Base-by-base conservation (phyloP, 768 basidiomycete species). In the Auricularia sp. region DNA sequence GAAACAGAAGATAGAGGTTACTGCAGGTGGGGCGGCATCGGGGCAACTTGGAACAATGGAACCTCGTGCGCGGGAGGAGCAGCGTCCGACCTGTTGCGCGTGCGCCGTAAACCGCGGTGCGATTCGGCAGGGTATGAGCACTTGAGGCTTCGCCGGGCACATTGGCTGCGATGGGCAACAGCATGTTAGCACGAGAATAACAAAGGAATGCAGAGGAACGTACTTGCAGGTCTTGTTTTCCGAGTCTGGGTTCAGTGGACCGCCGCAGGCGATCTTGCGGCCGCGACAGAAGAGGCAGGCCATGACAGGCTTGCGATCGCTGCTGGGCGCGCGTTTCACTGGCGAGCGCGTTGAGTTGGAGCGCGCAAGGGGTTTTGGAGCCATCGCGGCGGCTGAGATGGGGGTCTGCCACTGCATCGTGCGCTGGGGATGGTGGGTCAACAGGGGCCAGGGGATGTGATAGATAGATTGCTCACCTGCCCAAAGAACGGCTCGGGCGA, bases 41-140 rank as follows among this genome's bases (percentile, higher is more conserved):
- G 47, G 6, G 47, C 47, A 18, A 51, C 47, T 6, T 10, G 16
- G 16, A 51, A 51, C 6, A 21, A 10, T 6, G 47, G 47, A 18
- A 51, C 47, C 6, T 51, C 47, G 47, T 51, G 47, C 11, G 47
- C 18, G 8, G 47, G 14, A 10, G 47, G 21, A 18, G 18, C 47
- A 51, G 47, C 65, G 18, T 62, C 62, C 18, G 21, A 39, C 14
- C 53, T 60, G 16, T 63, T 62, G 33, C 44, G 34, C 29, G 62
- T 66, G 18, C 76, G 73, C 70, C 85, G 79, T 80, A 87, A 83
- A 10, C 88, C 88, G 18, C 88, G 80, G 42, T 86, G 79, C 68
- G 87, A 88, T 72, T 87, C 86, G 5, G 78, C 73, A 0, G 88
- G 88, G 68, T 87, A 90, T 69, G 86, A 86, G 72, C 88, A 90